Conservation (phyloP, 1,284 basidiomycete species). For the Sporisorium sorghi region DNA sequence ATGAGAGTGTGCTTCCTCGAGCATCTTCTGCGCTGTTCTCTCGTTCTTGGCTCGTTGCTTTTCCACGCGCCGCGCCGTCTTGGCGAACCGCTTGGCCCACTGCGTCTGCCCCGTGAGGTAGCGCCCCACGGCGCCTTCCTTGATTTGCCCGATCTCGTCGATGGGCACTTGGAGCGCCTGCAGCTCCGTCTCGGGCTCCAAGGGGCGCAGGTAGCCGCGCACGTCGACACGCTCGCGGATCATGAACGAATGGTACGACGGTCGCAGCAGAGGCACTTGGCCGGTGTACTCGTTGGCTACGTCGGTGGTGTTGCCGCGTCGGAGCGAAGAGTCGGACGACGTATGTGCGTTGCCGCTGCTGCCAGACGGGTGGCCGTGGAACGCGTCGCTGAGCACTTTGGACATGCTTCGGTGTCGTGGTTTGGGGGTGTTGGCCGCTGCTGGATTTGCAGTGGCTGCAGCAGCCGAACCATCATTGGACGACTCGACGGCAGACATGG, state of each 20-base stretch:
- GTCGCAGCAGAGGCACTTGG: constrained; percentile 64
- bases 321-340: constrained; percentile 1
- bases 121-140: constrained; percentile 70
- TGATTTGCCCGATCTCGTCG: constrained; percentile 74
- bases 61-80: constrained; percentile 40
- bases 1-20: constrained; percentile 35
- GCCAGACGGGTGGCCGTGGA: constrained; percentile 22
- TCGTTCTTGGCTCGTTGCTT: constrained; percentile 46
- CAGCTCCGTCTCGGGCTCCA: constrained; percentile 80
- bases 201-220: constrained; percentile 79
- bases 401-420: constrained; percentile 31
- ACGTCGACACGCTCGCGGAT: constrained; percentile 89
- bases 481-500: constrained; percentile 16
- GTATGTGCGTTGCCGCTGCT: neutral
- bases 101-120: constrained; percentile 50
- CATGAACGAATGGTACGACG: constrained; percentile 72
- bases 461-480: neutral
- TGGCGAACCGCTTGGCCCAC: constrained; percentile 52
- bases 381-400: constrained; percentile 27
- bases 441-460: neutral
- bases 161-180: constrained; percentile 76
- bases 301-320: constrained; percentile 30
- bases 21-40: constrained; percentile 21
- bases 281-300: constrained; percentile 60
- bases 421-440: neutral